phyloP scores from a whole-genome alignment of 2,329 filamentous ascomycete genomes.

The Cordyceps farinosa region DNA sequence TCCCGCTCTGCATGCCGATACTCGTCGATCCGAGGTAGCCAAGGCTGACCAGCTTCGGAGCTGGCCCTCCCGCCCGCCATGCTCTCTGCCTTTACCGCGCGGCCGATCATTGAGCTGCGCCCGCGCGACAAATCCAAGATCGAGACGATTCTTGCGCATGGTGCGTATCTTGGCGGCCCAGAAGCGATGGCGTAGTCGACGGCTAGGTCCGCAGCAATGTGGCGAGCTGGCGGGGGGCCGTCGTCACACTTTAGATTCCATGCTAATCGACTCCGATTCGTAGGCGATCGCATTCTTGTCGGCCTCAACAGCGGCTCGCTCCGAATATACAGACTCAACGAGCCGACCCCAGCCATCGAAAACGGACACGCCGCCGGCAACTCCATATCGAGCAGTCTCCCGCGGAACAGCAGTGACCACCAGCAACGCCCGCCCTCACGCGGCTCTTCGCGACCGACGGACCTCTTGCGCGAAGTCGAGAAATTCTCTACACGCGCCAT shows the following conservation, averaged over 20 bases:
- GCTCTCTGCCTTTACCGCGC: slow-evolving; percentile 96
- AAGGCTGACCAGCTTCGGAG: slow-evolving; percentile 32
- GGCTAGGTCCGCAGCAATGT: background rate
- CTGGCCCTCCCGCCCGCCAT: slow-evolving; percentile 53
- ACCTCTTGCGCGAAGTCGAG: slow-evolving; percentile 86
- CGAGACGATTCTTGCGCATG: slow-evolving; percentile 90
- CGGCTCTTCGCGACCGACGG: slow-evolving; percentile 57
- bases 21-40: slow-evolving; percentile 28
- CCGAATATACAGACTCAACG: slow-evolving; percentile 88
- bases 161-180: slow-evolving; percentile 41
- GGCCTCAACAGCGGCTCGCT: slow-evolving; percentile 86
- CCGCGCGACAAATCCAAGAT: slow-evolving; percentile 95
- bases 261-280: slow-evolving; percentile 12
- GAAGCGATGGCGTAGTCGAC: background rate
- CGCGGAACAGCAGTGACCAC: slow-evolving; percentile 25
- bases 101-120: slow-evolving; percentile 94
- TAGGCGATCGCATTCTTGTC: slow-evolving; percentile 85
- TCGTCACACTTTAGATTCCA: background rate
- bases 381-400: slow-evolving; percentile 27
- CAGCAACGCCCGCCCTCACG: slow-evolving; percentile 28
- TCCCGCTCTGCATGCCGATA: slow-evolving; percentile 28
- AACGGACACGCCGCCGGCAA: slow-evolving; percentile 27
- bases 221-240: background rate
- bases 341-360: slow-evolving; percentile 40
- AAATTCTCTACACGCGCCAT: slow-evolving; percentile 88